Percentiles rank a stretch among this genome's conserved stretches.
Evolutionary conservation across 805 yeast genomes (phyloP).

Genomic region (Candida ulmi): DNA sequence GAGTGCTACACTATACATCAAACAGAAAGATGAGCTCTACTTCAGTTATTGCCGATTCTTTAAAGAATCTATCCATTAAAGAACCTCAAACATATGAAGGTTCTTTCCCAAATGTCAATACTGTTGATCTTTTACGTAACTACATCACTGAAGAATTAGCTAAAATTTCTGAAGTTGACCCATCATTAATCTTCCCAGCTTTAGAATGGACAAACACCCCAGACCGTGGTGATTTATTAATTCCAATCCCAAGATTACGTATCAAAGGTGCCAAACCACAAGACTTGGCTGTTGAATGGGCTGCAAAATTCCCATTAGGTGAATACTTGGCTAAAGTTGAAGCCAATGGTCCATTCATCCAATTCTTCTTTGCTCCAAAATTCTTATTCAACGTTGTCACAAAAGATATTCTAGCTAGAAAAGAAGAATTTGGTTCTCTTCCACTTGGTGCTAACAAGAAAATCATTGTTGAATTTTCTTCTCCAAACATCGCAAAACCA

Average conservation of each 20-base stretch:
- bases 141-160: constrained; percentile 78
- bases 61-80: constrained; percentile 28
- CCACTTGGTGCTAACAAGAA: constrained; percentile 71
- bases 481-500: constrained; percentile 98
- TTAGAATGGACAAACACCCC: constrained; percentile 81
- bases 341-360: constrained; percentile 87
- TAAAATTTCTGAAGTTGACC: constrained; percentile 66
- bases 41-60: constrained; percentile 24
- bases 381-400: constrained; percentile 64
- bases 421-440: constrained; percentile 60
- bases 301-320: constrained; percentile 68
- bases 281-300: constrained; percentile 71
- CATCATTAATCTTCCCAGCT: constrained; percentile 68
- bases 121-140: constrained; percentile 84
- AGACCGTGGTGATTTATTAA: constrained; percentile 88
- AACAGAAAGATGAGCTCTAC: constrained; percentile 18
- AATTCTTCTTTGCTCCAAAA: constrained; percentile 72
- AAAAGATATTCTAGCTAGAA: constrained; percentile 60
- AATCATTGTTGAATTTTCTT: constrained; percentile 82
- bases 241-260: constrained; percentile 89
- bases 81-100: constrained; percentile 45
- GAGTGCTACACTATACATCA: not conserved
- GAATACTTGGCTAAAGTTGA: constrained; percentile 62
- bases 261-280: constrained; percentile 79
- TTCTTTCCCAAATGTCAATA: constrained; percentile 72